phyloP scores from a whole-genome alignment of 345 rosid species.

The Syzygium aromaticum region DNA sequence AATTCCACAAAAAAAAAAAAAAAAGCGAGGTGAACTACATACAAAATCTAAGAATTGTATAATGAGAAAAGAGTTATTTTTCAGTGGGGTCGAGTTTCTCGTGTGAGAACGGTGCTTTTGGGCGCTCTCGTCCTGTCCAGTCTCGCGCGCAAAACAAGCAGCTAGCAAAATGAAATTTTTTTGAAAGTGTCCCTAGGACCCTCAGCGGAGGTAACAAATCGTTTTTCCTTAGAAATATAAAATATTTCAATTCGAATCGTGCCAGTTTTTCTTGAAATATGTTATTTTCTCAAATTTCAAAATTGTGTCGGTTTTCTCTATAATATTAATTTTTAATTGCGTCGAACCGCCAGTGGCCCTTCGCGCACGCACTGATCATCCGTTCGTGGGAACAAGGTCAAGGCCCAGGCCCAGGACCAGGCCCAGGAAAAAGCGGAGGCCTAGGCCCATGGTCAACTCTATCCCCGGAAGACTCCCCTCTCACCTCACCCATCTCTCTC shows the following conservation, averaged over 20 bases:
- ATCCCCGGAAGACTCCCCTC: not conserved
- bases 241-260: fast-evolving
- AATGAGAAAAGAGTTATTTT: not conserved
- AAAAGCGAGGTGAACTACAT: not conserved
- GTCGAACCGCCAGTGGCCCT: not conserved
- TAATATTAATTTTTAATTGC: not conserved
- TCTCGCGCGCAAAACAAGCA: not conserved
- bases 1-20: fast-evolving
- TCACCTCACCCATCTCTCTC: not conserved
- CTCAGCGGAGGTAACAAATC: not conserved
- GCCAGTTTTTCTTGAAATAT: not conserved
- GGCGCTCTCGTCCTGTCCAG: fast-evolving
- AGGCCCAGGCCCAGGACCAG: not conserved
- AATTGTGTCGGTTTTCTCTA: not conserved
- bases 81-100: fast-evolving
- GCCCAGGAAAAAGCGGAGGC: not conserved
- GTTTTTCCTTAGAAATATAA: not conserved
- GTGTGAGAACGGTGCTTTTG: too few species aligned
- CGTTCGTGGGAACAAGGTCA: not conserved
- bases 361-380: not conserved
- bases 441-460: not conserved
- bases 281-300: not conserved
- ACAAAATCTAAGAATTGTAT: not conserved
- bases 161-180: fast-evolving
- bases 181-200: fast-evolving